Base-by-base conservation (phyloP, 495 filamentous ascomycete genomes). In the Lophiotrema nucula region DNA sequence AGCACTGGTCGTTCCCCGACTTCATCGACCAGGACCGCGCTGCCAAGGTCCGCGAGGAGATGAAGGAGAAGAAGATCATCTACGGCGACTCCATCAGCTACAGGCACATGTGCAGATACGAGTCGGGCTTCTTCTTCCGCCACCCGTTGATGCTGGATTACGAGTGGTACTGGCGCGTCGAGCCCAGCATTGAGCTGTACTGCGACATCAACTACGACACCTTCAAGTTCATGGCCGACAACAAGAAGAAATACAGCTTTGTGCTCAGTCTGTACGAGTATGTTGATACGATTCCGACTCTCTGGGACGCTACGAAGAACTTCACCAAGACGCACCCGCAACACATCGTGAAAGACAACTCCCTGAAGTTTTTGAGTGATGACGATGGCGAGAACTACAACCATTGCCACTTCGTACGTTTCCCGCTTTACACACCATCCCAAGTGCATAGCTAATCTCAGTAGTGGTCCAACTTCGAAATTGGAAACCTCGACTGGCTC, bases 301-400 rank as follows among this genome's bases (percentile, higher is more conserved):
- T 98, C 5, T 98, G 93, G 93, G 87, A 95, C 58, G 92, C 87
- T 66, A 83, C 85, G 58, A 92, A 92, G 81, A 87, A 86, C 58
- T 98, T 96, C 75, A 95, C 93, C 72, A 82, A 85, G 66, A 79
- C 83, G 43, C 81, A 95, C 70, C 95, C 93, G 0, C 86, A 97
- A 73, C 89, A 98, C 67, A 82, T 98, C 62, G 82, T 79, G 15
- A 74, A 87, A 57, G 85, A 79, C 59, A 98, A 98, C 74, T 86
- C 88, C 4, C 89, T 98, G 87, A 81, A 75, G 2, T 97, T 95
- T 73, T 72, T 98, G 58, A 95, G 89, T 70, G 90, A 96, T 58
- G 90, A 98, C 58, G 84, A 82, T 49, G 93, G 93, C 41, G 57
- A 71, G 35, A 89, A 77, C 11, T 98, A 97, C 76, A 98, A 97